Conservation (phyloP, 495 filamentous ascomycete genomes). For the Penicillium lagena region DNA sequence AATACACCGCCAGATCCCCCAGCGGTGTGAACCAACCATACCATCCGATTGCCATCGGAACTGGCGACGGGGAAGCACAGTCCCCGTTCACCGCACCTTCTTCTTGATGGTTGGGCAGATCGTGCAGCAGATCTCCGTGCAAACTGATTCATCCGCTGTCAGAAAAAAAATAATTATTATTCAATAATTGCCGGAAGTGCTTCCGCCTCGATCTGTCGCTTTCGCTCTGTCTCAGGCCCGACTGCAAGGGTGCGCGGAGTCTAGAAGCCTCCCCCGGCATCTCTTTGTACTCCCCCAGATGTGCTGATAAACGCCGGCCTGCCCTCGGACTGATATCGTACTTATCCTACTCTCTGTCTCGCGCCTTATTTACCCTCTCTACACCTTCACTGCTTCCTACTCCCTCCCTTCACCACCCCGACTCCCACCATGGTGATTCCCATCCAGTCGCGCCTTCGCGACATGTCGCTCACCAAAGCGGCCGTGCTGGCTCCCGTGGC, state of each 20-base stretch:
- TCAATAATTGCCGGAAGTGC: slow-evolving; percentile 9
- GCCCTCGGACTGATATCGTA: no score
- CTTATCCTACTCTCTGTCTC: no score
- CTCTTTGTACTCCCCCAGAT: slow-evolving; percentile 7
- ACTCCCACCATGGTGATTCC: slow-evolving; percentile 17
- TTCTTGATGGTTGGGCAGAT: neutral
- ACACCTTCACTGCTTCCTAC: neutral
- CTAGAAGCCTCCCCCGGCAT: slow-evolving; percentile 27
- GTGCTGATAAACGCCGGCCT: slow-evolving; percentile 1
- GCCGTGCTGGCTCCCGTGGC: slow-evolving; percentile 14
- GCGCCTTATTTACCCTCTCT: neutral
- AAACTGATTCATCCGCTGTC: neutral
- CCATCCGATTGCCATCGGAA: no score
- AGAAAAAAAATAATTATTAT: neutral
- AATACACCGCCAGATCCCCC: slow-evolving; percentile 8
- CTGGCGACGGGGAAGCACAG: no score
- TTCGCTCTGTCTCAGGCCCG: slow-evolving; percentile 11
- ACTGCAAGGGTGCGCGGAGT: slow-evolving; percentile 24
- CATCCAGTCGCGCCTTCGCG: slow-evolving; percentile 20
- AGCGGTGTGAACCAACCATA: slow-evolving; percentile 6
- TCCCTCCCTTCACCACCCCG: neutral
- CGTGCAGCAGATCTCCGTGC: no score
- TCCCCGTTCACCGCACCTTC: neutral
- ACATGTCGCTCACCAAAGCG: slow-evolving; percentile 19
- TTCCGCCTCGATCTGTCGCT: slow-evolving; percentile 10